phyloP scores from a whole-genome alignment of 352 stramenopile species.

The Blastocystis sp. region DNA sequence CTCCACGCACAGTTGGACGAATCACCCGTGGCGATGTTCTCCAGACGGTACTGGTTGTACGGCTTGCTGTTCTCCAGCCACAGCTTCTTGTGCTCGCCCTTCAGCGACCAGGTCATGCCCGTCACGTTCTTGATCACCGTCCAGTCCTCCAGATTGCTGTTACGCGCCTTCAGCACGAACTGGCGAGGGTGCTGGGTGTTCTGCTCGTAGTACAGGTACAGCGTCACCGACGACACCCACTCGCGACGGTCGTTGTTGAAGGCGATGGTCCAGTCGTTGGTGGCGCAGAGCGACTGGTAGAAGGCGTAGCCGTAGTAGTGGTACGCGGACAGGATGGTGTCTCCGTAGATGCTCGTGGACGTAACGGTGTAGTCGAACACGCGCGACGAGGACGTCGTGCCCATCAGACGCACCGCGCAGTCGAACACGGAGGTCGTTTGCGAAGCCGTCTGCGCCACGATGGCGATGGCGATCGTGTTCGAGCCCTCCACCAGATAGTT shows the following conservation, averaged over 20 bases:
- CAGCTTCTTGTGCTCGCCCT: background rate
- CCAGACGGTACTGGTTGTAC: background rate
- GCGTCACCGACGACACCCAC: conserved; percentile 1
- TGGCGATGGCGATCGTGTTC: conserved; percentile 44
- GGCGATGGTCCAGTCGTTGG: background rate
- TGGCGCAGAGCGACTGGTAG: background rate
- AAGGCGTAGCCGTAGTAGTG: conserved; percentile 8
- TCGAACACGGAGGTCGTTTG: conserved; percentile 32
- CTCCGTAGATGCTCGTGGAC: background rate
- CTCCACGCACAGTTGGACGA: background rate
- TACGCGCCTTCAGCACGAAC: background rate
- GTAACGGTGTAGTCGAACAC: background rate
- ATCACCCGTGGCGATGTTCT: background rate
- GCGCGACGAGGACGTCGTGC: conserved; percentile 6
- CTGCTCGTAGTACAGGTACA: background rate
- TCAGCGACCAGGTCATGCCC: background rate
- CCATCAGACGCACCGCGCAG: conserved; percentile 56
- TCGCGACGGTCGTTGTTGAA: conserved; percentile 49
- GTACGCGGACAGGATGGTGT: background rate
- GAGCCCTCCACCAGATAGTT: background rate
- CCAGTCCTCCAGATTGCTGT: background rate
- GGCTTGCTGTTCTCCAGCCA: background rate
- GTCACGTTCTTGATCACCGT: background rate
- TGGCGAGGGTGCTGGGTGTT: background rate
- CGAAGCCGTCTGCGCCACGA: background rate